Percentiles rank a stretch among this genome's conserved stretches.
These are phyloP conservation scores for Scheffersomyces quercinus DNA, from an alignment of 1,139 yeast genomes.

Conservation along the genomic window DNA sequence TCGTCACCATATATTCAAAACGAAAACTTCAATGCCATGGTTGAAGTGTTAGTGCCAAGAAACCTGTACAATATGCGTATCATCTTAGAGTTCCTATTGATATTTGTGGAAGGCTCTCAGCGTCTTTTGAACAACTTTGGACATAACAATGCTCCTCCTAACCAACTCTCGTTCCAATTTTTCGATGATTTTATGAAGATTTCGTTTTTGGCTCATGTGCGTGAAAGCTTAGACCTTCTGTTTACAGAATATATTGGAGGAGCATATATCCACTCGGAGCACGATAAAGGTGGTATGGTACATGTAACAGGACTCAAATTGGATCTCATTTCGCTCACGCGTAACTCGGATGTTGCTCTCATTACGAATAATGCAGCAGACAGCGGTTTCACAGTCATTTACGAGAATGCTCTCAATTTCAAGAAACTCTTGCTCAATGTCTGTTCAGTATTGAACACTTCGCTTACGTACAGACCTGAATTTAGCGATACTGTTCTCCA, in stretches of 20 bases:
- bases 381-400: constrained; percentile 20
- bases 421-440: constrained; percentile 51
- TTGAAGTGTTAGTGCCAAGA: constrained; percentile 70
- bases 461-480: constrained; percentile 55
- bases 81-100: constrained; percentile 60
- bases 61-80: constrained; percentile 83
- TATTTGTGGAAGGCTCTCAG: constrained; percentile 55
- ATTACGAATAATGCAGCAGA: not conserved
- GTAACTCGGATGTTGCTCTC: not conserved
- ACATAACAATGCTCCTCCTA: constrained; percentile 11
- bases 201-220: constrained; percentile 65
- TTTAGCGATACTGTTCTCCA: constrained; percentile 48
- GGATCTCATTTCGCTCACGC: constrained; percentile 17
- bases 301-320: constrained; percentile 18
- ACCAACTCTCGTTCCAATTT: constrained; percentile 43
- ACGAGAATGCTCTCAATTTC: constrained; percentile 57
- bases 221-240: constrained; percentile 47
- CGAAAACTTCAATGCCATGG: constrained; percentile 53
- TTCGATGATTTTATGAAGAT: constrained; percentile 65
- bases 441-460: constrained; percentile 60
- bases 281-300: constrained; percentile 3
- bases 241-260: constrained; percentile 34
- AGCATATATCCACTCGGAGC: constrained; percentile 7
- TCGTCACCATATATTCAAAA: constrained; percentile 58
- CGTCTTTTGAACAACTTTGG: constrained; percentile 23